phyloP scores from a whole-genome alignment of 495 filamentous ascomycete species.

The Letharia lupina region DNA sequence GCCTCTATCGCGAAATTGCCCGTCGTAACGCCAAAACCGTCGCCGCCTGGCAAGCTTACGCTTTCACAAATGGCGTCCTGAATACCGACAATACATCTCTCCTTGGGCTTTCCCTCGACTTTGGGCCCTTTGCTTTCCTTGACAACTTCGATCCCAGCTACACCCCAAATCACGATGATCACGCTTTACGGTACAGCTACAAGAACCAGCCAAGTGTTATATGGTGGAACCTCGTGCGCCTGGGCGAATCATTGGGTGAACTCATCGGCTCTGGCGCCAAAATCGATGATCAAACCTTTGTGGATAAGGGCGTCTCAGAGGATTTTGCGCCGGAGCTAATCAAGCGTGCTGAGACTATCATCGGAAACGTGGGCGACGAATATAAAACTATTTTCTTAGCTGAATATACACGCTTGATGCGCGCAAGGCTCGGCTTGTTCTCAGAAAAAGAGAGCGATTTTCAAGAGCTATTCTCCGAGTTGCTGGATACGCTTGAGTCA shows the following conservation, averaged over 20 bases:
- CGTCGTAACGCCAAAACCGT: conserved; percentile 82
- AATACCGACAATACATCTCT: conserved; percentile 96
- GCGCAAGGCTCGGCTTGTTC: conserved; percentile 63
- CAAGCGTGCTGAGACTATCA: conserved; percentile 71
- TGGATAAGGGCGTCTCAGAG: conserved; percentile 60
- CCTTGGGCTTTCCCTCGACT: conserved; percentile 82
- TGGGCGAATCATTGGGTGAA: conserved; percentile 87
- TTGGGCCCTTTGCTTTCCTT: conserved; percentile 93
- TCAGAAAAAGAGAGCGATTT: conserved; percentile 62
- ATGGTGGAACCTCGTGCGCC: conserved; percentile 95
- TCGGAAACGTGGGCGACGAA: conserved; percentile 68
- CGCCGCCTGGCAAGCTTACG: conserved; percentile 92
- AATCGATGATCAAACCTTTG: conserved; percentile 62
- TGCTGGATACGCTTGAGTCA: conserved; percentile 73
- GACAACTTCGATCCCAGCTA: conserved; percentile 91
- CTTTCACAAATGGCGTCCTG: conserved; percentile 95
- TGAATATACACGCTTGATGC: conserved; percentile 82
- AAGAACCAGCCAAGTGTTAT: conserved; percentile 91
- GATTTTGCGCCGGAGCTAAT: conserved; percentile 59
- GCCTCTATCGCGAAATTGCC: conserved; percentile 80
- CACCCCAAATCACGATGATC: conserved; percentile 95
- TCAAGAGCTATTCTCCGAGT: conserved; percentile 61
- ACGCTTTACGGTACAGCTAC: conserved; percentile 78
- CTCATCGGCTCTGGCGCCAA: conserved; percentile 62
- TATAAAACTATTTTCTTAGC: conserved; percentile 76